Conservation (phyloP, 108 stramenopile genomes). For the Conticribra guillardii region DNA sequence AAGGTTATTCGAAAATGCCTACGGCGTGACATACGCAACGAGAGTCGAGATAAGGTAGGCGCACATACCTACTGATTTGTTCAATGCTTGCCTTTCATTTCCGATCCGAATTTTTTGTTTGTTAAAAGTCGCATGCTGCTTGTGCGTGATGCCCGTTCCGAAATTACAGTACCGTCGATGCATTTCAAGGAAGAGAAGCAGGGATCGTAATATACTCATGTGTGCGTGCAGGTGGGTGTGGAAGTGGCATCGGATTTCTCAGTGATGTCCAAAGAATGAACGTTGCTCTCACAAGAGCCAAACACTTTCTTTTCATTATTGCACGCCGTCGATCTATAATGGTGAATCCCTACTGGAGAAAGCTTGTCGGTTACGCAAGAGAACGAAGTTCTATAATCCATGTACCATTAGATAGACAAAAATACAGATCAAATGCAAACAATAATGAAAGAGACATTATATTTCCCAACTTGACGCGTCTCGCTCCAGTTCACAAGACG, state of each 20-base stretch:
- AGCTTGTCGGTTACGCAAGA: conserved; percentile 39
- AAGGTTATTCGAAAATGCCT: conserved; percentile 25
- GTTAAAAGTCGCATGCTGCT: no score
- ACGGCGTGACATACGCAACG: conserved; percentile 37
- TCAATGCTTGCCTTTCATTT: not conserved
- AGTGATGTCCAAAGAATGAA: conserved; percentile 88
- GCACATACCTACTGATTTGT: not conserved
- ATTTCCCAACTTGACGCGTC: conserved; percentile 42
- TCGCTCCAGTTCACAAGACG: conserved; percentile 25
- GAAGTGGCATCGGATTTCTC: conserved; percentile 80
- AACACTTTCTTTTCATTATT: conserved; percentile 53
- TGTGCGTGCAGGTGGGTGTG: conserved; percentile 57
- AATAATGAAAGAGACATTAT: conserved; percentile 1
- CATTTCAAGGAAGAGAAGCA: conserved; percentile 79
- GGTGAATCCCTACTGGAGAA: conserved; percentile 53
- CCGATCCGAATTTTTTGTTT: not conserved
- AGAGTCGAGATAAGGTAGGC: conserved; percentile 46
- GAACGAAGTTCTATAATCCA: conserved; percentile 38
- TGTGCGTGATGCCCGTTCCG: no score
- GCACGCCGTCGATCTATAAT: conserved; percentile 43
- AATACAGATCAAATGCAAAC: not conserved
- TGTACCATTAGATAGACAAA: conserved; percentile 28
- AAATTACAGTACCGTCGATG: conserved; percentile 73
- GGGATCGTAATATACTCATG: conserved; percentile 71
- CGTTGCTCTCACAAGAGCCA: conserved; percentile 83